A percentile compares a stretch with the other conserved stretches of the same genome.
Conservation (phyloP, 768 basidiomycete species). For the Mycena indigotica region DNA sequence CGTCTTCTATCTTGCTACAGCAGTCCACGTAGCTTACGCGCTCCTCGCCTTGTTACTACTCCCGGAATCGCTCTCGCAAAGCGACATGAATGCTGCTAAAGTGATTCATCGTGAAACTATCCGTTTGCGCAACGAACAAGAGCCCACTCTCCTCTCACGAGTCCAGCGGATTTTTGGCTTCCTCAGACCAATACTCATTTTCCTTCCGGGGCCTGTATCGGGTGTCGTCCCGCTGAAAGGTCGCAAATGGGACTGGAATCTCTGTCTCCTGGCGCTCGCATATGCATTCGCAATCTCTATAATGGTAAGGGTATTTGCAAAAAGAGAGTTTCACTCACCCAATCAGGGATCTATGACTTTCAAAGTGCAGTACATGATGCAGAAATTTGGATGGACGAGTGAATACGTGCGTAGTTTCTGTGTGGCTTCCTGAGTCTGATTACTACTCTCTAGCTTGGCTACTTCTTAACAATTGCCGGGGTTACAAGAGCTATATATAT, state of each 20-base stretch:
- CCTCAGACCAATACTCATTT: slow-evolving; percentile 56
- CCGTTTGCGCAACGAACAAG: slow-evolving; percentile 13
- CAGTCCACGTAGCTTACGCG: slow-evolving; percentile 41
- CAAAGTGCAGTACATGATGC: slow-evolving; percentile 49
- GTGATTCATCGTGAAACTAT: slow-evolving; percentile 24
- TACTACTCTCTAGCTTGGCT: slow-evolving; percentile 42
- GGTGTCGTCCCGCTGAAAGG: slow-evolving; percentile 31
- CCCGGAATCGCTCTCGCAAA: slow-evolving; percentile 61
- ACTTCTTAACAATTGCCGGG: slow-evolving; percentile 46
- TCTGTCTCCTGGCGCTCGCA: slow-evolving; percentile 44
- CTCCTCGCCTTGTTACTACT: slow-evolving; percentile 46
- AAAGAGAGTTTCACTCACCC: not conserved
- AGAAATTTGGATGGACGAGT: slow-evolving; percentile 48
- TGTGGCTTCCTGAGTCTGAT: not conserved
- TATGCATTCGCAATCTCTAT: slow-evolving; percentile 39
- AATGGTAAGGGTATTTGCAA: slow-evolving; percentile 29
- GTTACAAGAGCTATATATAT: slow-evolving; percentile 43
- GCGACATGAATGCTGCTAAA: slow-evolving; percentile 36
- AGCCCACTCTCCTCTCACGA: slow-evolving; percentile 32
- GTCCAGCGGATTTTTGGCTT: slow-evolving; percentile 48
- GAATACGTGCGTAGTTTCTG: slow-evolving; percentile 38
- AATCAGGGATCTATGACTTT: slow-evolving; percentile 43
- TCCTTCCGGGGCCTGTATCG: slow-evolving; percentile 39
- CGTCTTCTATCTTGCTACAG: slow-evolving; percentile 59
- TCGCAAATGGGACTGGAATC: slow-evolving; percentile 49